Evolutionary conservation across 1,284 basidiomycete genomes (phyloP), one percentile per base, ranked within the genome.

Genomic region (Tremellales sp.): DNA sequence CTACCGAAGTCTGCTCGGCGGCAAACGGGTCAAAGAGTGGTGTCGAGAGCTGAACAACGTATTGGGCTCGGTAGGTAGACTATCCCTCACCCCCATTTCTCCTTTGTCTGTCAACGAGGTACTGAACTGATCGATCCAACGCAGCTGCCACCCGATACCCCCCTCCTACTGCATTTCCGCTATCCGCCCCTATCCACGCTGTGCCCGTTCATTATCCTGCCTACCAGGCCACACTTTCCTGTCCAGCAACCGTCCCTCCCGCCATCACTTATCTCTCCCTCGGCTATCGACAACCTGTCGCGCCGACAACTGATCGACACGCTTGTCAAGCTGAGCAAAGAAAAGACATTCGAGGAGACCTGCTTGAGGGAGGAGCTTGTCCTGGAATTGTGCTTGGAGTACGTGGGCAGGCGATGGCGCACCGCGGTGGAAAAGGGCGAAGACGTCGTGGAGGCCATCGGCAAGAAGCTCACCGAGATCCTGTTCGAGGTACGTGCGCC

Each of bases 321-420:
- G 10, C 58, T 69, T 9, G 29, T 44, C 4, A 42, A 43, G 16
- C 45, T 65, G 18, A 47, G 47, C 12, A 33, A 44, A 3, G 51
- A 50, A 18, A 44, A 35, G 43, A 47, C n/a, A 47, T 43, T 26
- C 37, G 49, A 7, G 40, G 50, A n/a, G n/a, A n/a, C n/a, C n/a
- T n/a, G n/a, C n/a, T n/a, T n/a, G n/a, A n/a, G n/a, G n/a, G n/a
- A n/a, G n/a, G 54, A 42, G 14, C 48, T 52, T 12, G 45, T 61
- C 5, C 21, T 50, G 22, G 66, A 67, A 45, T 39, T 65, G 3
- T 50, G 53, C 9, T 50, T 69, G 24, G 64, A 67, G 45, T 66
- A 67, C 33, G 53, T 67, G 8, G 58, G 55, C 2, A 37, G 47
- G 14, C 29, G 55, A 28, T 67, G 65, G 66, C 43, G 60, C 13